Evolutionary conservation across 805 yeast species (phyloP), one percentile per base, ranked within the genome.

Genomic region (Brettanomyces bruxellensis): DNA sequence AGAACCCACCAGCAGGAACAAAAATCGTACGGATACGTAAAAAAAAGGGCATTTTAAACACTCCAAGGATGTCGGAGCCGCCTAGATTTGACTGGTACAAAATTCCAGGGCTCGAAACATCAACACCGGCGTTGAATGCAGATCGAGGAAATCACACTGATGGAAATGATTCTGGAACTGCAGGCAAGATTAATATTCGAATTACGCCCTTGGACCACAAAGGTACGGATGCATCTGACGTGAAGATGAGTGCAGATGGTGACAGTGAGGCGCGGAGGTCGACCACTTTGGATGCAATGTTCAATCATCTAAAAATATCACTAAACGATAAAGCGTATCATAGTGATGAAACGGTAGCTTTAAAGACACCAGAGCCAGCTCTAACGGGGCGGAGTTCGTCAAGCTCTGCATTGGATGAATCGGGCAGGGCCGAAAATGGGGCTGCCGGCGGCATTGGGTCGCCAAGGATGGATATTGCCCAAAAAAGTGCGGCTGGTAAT

Each of bases 41-140:
- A 28, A 7, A 28, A 9, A 28, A 9, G 32, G 7, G 32, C 7
- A 28, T 28, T 28, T 23, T 12, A 3, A 38, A 38, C n/a, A 25
- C 23, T 4, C 9, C 24, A 32, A 22, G 13, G 22, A 53, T 51
- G 54, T 38, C 55, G 3, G 45, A 51, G 4, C 44, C 49, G n/a
- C 28, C 38, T 36, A 14, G 22, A 32, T 55, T 55, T 25, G 52
- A 55, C 34, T 55, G 59, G 59, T 51, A 51, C 38, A 46, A 49
- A 32, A 55, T 55, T 25, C 58, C 59, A 5, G 59, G 59, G 4
- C 34, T 53, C 50, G 30, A 38, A 8, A 28, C 32, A 28, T 28
- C 32, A 9, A 9, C 32, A 7, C 32, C 32, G 32, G 32, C 11
- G 7, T 13, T 36, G 38, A 14, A 14, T 22, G 23, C 13, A 28